phyloP scores from a whole-genome alignment of 352 stramenopile species.

The Phytophthora cryptogea region DNA sequence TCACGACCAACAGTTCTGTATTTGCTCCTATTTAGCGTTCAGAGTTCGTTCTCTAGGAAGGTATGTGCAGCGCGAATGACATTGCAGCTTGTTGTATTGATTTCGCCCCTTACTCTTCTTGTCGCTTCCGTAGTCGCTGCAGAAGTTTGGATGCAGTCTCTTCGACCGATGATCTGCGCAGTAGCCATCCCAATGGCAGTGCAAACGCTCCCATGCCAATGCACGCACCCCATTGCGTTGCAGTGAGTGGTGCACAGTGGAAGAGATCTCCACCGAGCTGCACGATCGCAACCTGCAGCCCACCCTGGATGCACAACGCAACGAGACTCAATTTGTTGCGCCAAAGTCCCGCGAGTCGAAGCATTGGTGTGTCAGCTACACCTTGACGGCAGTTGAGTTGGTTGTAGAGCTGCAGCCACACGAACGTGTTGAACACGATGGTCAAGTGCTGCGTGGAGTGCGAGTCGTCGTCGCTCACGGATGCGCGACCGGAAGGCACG shows the following conservation, averaged over 20 bases:
- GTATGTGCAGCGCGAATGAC: neutral
- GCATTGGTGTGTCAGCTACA: conserved; percentile 80
- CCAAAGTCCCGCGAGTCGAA: conserved; percentile 91
- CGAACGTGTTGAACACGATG: conserved; percentile 96
- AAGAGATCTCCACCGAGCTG: conserved; percentile 84
- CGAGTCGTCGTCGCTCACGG: conserved; percentile 43
- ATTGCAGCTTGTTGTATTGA: neutral
- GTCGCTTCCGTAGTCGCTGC: conserved; percentile 3
- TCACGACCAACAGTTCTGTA: neutral
- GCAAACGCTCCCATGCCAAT: conserved; percentile 44
- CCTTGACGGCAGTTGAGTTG: conserved; percentile 70
- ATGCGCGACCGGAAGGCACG: conserved; percentile 33
- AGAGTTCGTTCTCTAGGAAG: neutral
- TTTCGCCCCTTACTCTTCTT: neutral
- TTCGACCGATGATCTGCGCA: conserved; percentile 29
- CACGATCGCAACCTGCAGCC: conserved; percentile 94
- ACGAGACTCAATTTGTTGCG: conserved; percentile 91
- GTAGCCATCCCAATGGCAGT: conserved; percentile 41
- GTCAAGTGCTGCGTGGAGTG: conserved; percentile 89
- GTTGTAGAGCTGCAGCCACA: conserved; percentile 93
- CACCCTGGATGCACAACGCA: conserved; percentile 86
- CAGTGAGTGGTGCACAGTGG: conserved; percentile 43
- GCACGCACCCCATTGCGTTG: conserved; percentile 48
- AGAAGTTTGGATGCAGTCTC: conserved; percentile 6
- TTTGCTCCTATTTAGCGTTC: neutral